Percentiles rank a stretch among this genome's conserved stretches.
These are phyloP conservation scores for Phytophthora ramorum DNA, from an alignment of 352 stramenopile genomes.

Conservation along the genomic window DNA sequence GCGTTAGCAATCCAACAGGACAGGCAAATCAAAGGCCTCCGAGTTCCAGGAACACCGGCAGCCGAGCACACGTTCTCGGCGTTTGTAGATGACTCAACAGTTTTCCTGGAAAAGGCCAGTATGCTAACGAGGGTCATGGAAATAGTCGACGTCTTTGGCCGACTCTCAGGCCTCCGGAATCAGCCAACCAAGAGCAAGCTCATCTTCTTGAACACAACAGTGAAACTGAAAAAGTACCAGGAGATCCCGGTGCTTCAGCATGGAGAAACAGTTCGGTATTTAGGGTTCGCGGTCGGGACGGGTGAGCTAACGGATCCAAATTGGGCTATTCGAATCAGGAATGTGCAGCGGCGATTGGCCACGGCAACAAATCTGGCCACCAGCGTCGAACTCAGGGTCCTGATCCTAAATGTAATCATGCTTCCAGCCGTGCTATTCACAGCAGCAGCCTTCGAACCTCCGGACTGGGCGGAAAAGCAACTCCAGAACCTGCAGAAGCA, in stretches of 20 bases:
- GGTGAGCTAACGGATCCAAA: no score
- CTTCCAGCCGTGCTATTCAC: conserved; percentile 7
- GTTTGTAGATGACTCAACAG: conserved; percentile 7
- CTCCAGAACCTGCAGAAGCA: conserved; percentile 1
- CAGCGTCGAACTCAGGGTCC: no score
- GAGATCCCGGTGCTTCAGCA: background rate
- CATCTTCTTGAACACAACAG: background rate
- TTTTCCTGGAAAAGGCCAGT: background rate
- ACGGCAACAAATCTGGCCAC: no score
- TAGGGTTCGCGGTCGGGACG: no score
- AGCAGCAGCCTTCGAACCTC: background rate
- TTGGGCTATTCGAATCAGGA: no score
- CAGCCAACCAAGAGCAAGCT: background rate
- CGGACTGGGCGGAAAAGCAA: background rate
- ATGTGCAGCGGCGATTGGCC: no score
- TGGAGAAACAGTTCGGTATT: no score
- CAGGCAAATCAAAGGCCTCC: background rate
- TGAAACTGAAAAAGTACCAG: background rate
- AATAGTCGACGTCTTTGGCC: background rate
- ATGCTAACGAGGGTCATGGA: background rate
- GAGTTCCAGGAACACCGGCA: background rate
- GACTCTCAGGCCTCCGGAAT: background rate
- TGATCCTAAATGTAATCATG: conserved; percentile 1
- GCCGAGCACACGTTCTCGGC: background rate
- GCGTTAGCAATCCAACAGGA: background rate